Base-by-base conservation (phyloP, 345 rosid species). In the Rubroshorea leprosula region DNA sequence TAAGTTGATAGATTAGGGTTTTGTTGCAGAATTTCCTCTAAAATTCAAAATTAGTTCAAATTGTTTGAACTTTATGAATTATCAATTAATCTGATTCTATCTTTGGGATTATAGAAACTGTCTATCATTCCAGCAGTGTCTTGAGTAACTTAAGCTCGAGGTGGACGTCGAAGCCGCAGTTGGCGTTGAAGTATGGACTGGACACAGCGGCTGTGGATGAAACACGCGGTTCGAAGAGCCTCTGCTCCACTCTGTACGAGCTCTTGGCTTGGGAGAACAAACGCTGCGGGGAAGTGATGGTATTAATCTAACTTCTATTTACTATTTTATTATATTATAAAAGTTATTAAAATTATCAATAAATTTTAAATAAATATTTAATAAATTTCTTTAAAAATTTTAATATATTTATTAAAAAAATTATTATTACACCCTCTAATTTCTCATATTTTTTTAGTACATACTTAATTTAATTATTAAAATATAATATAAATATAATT, bases 261-360 rank as follows among this genome's bases (percentile, higher is more conserved):
- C 86, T 93, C 59, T 79, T 85, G 77, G 99, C 97, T 49, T 89
- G 99, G 99, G 99, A 89, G 79, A 87, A 87, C 77, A 93, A 93
- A 71, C 92, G 85, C 20, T 93, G 83, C 23, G 83, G 78, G 49
- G 99, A 93, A 74, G 89, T 93, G 51, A 93, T 89, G 96, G 99
- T 89, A 67, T 26, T 29, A n/a, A n/a, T n/a, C n/a, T n/a, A n/a
- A n/a, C n/a, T n/a, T n/a, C n/a, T n/a, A n/a, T n/a, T n/a, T n/a
- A n/a, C n/a, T n/a, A n/a, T n/a, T n/a, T n/a, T n/a, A n/a, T n/a
- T n/a, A n/a, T n/a, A n/a, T n/a, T n/a, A n/a, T n/a, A n/a, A n/a
- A n/a, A n/a, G n/a, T n/a, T n/a, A n/a, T n/a, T n/a, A n/a, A n/a
- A n/a, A n/a, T n/a, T n/a, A n/a, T n/a, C n/a, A n/a, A n/a, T n/a